These are phyloP conservation scores for Xylaria cubensis DNA, from an alignment of 495 filamentous ascomycete species.

Conservation along the genomic window DNA sequence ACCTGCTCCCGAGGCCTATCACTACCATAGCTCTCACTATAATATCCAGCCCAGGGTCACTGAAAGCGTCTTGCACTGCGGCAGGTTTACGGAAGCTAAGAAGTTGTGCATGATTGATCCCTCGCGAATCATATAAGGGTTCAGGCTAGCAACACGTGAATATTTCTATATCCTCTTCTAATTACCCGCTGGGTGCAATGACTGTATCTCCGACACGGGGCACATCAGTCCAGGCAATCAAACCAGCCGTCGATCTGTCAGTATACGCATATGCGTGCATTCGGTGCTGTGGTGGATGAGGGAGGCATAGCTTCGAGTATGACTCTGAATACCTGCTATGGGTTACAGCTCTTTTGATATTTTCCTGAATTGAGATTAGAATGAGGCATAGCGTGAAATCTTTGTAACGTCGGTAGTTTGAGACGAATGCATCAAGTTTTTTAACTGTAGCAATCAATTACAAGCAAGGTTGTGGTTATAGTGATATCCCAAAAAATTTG, in stretches of 20 bases:
- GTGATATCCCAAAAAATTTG: not conserved
- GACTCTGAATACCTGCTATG: not conserved
- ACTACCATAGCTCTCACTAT: not conserved
- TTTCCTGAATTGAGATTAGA: not conserved
- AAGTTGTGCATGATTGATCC: not conserved
- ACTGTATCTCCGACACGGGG: not conserved
- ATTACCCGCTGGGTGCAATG: not conserved
- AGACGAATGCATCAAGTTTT: not conserved
- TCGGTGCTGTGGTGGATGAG: not conserved
- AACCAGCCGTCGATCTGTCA: not conserved
- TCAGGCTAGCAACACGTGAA: not conserved
- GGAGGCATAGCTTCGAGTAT: not conserved
- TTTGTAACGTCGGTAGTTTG: not conserved
- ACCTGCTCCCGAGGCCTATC: not conserved
- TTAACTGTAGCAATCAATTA: not conserved
- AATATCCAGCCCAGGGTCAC: not conserved
- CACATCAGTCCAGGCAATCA: not conserved
- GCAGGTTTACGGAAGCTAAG: not conserved
- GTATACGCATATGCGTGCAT: not conserved
- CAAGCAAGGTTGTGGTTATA: not conserved
- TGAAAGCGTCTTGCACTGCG: not conserved
- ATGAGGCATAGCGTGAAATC: not conserved
- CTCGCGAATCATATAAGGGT: not conserved
- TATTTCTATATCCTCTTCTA: not conserved
- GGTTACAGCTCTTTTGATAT: not conserved